These are phyloP conservation scores for Hirschioporus abietinus DNA, from an alignment of 768 basidiomycete genomes.

Conservation along the genomic window DNA sequence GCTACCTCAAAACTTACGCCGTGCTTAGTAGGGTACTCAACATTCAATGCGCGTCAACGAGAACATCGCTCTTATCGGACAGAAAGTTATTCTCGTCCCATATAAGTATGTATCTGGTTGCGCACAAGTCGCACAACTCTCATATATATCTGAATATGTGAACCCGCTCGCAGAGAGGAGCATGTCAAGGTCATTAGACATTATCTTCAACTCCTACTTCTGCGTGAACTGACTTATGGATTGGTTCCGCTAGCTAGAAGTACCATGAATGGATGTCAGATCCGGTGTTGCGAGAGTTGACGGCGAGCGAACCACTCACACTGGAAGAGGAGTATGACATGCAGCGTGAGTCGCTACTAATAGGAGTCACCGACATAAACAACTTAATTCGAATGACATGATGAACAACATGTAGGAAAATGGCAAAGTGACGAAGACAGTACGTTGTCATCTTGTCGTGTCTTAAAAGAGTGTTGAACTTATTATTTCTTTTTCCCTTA, in stretches of 20 bases:
- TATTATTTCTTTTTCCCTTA: conserved; percentile 21
- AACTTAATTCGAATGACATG: too few relatives aligned
- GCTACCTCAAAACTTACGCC: too few relatives aligned
- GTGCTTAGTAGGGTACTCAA: too few relatives aligned
- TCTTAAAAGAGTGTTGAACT: neutral
- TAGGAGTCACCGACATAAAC: too few relatives aligned
- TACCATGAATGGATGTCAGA: conserved; percentile 90
- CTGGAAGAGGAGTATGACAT: conserved; percentile 83
- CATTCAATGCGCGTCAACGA: conserved; percentile 60
- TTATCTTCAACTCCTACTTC: neutral
- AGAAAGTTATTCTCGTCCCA: conserved; percentile 71
- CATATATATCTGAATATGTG: conserved; percentile 2
- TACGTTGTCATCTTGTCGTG: conserved; percentile 18
- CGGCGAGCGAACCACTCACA: conserved; percentile 79
- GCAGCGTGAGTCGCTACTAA: conserved; percentile 67
- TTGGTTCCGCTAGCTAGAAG: conserved; percentile 39
- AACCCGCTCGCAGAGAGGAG: conserved; percentile 26
- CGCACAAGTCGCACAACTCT: neutral
- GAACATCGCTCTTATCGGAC: conserved; percentile 58
- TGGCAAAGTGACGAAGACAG: conserved; percentile 88
- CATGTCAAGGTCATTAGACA: conserved; percentile 36
- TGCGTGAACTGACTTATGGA: neutral
- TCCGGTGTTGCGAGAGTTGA: conserved; percentile 64
- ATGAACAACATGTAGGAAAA: conserved; percentile 44
- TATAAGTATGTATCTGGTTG: conserved; percentile 49